A percentile compares a stretch with the other conserved stretches of the same genome.
phyloP scores from a whole-genome alignment of 2,329 filamentous ascomycete genomes.

The Diaporthe helianthi region DNA sequence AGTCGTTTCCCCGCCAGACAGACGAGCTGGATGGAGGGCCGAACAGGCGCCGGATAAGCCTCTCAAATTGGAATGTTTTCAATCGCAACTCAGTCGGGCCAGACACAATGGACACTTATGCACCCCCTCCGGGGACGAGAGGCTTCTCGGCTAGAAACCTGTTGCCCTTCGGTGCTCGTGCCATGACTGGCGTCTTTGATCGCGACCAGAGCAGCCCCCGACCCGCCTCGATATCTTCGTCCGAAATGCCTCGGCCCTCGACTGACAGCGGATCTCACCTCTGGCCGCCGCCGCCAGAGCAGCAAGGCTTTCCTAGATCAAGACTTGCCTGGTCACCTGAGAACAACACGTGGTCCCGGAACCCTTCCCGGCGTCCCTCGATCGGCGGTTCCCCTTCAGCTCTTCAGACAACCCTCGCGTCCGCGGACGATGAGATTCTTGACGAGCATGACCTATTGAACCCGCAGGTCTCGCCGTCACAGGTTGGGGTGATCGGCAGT shows the following conservation, averaged over 20 bases:
- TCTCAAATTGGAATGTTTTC: constrained; percentile 66
- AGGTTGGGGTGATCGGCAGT: constrained; percentile 80
- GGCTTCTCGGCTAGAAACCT: constrained; percentile 51
- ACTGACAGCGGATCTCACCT: constrained; percentile 76
- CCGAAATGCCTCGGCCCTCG: constrained; percentile 77
- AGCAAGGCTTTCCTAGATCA: constrained; percentile 46
- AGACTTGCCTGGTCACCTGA: constrained; percentile 43
- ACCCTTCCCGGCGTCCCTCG: constrained; percentile 81
- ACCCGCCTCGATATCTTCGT: constrained; percentile 72
- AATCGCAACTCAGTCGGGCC: constrained; percentile 59
- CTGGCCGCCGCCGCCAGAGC: constrained; percentile 65
- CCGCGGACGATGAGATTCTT: constrained; percentile 70
- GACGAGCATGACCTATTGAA: constrained; percentile 63
- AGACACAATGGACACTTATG: constrained; percentile 49
- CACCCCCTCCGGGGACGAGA: constrained; percentile 42
- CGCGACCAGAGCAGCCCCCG: constrained; percentile 66
- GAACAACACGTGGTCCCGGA: constrained; percentile 65
- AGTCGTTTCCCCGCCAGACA: constrained; percentile 73
- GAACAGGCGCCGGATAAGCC: constrained; percentile 64
- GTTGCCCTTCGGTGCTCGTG: constrained; percentile 59
- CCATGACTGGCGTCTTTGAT: constrained; percentile 57
- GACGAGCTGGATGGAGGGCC: constrained; percentile 62
- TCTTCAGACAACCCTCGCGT: constrained; percentile 66
- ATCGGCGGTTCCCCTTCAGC: constrained; percentile 76
- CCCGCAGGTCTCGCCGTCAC: constrained; percentile 60